Evolutionary conservation across 148 eudicot species (phyloP).

Genomic region (Drosera capensis): DNA sequence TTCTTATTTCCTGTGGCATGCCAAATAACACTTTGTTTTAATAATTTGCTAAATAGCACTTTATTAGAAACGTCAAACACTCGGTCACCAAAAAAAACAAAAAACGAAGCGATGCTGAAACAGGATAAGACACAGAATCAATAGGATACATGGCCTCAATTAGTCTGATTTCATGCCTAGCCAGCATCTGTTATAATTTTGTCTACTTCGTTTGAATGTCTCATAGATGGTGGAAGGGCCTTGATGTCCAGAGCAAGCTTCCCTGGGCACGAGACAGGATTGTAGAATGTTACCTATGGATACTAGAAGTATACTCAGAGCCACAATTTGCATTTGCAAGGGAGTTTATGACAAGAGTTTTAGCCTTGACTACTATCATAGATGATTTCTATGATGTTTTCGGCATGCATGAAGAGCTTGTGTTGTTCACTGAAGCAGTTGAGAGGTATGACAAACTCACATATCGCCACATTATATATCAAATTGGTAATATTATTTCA

Average conservation of each 20-base stretch:
- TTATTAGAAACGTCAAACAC: too few relatives aligned
- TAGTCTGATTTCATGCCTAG: too few relatives aligned
- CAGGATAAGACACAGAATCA: too few relatives aligned
- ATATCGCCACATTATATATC: background rate
- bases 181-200: background rate
- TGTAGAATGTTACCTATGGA: slow-evolving; percentile 11
- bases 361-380: slow-evolving; percentile 2
- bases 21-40: too few relatives aligned
- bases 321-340: slow-evolving; percentile 2
- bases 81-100: too few relatives aligned
- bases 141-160: too few relatives aligned
- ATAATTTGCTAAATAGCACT: too few relatives aligned
- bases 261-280: slow-evolving; percentile 8
- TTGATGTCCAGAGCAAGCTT: slow-evolving; percentile 9
- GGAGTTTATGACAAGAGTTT: slow-evolving; percentile 6
- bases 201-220: background rate
- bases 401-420: slow-evolving; percentile 3
- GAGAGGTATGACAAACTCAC: background rate
- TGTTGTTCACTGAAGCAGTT: slow-evolving; percentile 3
- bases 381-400: slow-evolving; percentile 12
- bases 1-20: too few relatives aligned
- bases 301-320: slow-evolving; percentile 7
- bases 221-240: slow-evolving; percentile 24
- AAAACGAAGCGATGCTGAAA: too few relatives aligned
- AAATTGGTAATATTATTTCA: too few relatives aligned